Base-by-base conservation (phyloP, 2,329 filamentous ascomycete genomes). In the Fusarium torreyae region DNA sequence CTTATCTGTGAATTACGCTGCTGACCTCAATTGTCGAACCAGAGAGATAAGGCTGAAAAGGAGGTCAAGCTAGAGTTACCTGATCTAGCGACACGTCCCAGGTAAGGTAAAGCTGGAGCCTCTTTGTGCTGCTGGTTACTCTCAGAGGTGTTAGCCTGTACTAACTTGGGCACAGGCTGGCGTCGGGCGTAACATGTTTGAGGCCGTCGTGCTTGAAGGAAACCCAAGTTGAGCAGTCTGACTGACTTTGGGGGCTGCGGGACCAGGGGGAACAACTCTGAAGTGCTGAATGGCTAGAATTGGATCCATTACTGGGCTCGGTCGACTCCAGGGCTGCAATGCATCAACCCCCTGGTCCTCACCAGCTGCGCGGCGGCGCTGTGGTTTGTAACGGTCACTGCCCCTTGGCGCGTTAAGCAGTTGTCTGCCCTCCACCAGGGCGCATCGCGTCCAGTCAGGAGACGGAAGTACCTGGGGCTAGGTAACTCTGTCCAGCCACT, bases 351-450 rank as follows among this genome's bases (percentile, higher is more conserved):
- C 66, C 66, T 70, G 46, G 61, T 56, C 46, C 43, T 53, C 51
- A 50, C 49, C 48, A 48, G 36, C 48, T 63, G n/a, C 53, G 46
- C 51, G 44, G 44, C 65, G 65, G 57, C 60, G 66, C 39, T 63
- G 52, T 69, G 53, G 66, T 69, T 70, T 70, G 53, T 51, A 69
- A 69, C 67, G 62, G 67, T 57, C 52, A 55, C 56, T 68, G 42
- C 57, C 67, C 67, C 49, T 70, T 67, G 56, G 66, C 66, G 66
- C 61, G 66, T 69, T 63, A 67, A 69, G 66, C 63, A 49, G 58
- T 42, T 69, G 65, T 61, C 59, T 57, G 31, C 50, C 54, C 51
- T 56, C 48, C 59, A 53, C 63, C 28, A 26, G 51, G 62, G 48
- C 52, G 56, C 52, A 66, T 52, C 46, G 66, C 22, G 66, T 56